Conservation (phyloP, 148 eudicot genomes). For the Chenopodium suecicum region DNA sequence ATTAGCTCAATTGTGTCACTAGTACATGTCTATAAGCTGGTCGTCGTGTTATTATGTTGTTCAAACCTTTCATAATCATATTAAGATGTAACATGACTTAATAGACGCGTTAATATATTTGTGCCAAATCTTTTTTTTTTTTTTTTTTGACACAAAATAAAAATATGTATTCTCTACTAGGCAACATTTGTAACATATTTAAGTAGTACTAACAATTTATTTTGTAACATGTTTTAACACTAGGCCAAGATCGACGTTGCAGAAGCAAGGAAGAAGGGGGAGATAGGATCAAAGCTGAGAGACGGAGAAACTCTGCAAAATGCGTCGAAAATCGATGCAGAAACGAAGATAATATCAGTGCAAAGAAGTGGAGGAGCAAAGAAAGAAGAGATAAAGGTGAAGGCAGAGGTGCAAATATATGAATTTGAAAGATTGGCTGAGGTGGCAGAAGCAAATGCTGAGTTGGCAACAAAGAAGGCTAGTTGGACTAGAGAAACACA, state of each 20-base stretch:
- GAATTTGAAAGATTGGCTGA: conserved; percentile 51
- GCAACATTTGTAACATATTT: not conserved
- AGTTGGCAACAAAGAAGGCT: conserved; percentile 39
- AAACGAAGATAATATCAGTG: conserved; percentile 42
- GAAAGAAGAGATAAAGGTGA: conserved; percentile 44
- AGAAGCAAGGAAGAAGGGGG: conserved; percentile 53
- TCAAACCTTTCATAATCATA: not conserved
- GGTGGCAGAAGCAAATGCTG: conserved; percentile 49
- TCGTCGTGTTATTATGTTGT: too few relatives aligned
- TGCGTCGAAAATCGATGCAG: conserved; percentile 51
- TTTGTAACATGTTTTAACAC: not conserved
- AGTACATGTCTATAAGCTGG: not conserved
- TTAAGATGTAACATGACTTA: not conserved
- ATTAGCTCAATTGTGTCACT: not conserved
- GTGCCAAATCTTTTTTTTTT: not conserved
- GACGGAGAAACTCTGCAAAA: conserved; percentile 46
- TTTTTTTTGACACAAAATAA: too few relatives aligned
- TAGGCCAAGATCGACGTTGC: conserved; percentile 53
- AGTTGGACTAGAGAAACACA: conserved; percentile 44
- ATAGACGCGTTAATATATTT: not conserved
- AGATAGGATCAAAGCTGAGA: conserved; percentile 41
- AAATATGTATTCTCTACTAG: not conserved
- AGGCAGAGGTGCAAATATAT: conserved; percentile 42
- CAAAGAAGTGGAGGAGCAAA: conserved; percentile 42
- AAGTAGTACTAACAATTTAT: not conserved